A percentile compares a stretch with the other conserved stretches of the same genome.
phyloP scores from a whole-genome alignment of 352 stramenopile species.

The Blastocystis sp. region DNA sequence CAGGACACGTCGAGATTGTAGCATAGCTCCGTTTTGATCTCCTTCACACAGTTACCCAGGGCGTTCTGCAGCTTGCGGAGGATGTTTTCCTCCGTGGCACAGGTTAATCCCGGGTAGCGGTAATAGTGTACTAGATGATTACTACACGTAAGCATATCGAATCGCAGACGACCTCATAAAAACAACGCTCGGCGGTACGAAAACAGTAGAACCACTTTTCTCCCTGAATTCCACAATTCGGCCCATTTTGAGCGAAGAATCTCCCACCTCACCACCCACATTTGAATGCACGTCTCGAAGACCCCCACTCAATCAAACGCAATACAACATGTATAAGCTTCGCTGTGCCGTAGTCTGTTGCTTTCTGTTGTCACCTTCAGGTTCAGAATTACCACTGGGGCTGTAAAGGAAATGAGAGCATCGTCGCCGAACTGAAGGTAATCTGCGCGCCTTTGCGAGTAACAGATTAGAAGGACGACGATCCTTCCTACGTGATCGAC shows the following conservation, averaged over 20 bases:
- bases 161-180: not conserved
- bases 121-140: constrained; percentile 52
- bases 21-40: constrained; percentile 44
- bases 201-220: not conserved
- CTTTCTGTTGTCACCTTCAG: constrained; percentile 71
- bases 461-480: constrained; percentile 73
- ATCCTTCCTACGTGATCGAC: constrained; percentile 70
- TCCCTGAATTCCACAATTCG: not conserved
- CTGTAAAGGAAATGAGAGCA: constrained; percentile 79
- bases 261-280: too few relatives aligned
- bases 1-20: constrained; percentile 65
- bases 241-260: not conserved
- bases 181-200: not conserved
- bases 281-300: too few relatives aligned
- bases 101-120: constrained; percentile 62
- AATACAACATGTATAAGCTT: constrained; percentile 61
- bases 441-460: constrained; percentile 71
- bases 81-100: constrained; percentile 44
- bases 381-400: constrained; percentile 86
- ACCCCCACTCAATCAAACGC: too few relatives aligned
- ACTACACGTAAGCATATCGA: constrained; percentile 10
- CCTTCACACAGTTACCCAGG: not conserved
- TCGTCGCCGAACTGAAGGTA: constrained; percentile 83
- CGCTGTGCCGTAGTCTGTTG: constrained; percentile 29
- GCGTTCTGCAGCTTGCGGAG: constrained; percentile 57